These are phyloP conservation scores for Paraphoma chrysanthemicola DNA, from an alignment of 2,329 filamentous ascomycete genomes.

Conservation along the genomic window DNA sequence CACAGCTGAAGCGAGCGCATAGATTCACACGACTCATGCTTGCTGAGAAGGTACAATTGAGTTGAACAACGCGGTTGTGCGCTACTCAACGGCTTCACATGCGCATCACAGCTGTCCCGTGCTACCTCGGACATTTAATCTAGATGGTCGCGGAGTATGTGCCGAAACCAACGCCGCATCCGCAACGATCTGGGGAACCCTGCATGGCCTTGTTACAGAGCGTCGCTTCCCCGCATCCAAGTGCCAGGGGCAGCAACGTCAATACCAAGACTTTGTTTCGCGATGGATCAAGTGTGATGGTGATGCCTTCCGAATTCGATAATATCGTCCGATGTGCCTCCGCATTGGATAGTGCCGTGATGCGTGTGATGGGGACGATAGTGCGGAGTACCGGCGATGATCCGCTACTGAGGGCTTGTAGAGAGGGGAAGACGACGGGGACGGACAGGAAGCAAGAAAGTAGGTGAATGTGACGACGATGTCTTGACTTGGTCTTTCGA, in stretches of 20 bases:
- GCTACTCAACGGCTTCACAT: background rate
- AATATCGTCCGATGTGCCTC: background rate
- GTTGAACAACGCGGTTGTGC: background rate
- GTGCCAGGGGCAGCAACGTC: background rate
- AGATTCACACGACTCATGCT: background rate
- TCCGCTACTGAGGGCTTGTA: background rate
- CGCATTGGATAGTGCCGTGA: background rate
- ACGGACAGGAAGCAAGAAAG: background rate
- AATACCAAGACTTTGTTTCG: no score
- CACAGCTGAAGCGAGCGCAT: conserved; percentile 55
- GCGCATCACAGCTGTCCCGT: no score
- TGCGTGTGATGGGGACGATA: background rate
- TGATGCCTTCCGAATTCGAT: background rate
- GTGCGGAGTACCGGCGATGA: background rate
- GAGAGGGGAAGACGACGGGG: background rate
- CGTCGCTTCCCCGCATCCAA: background rate
- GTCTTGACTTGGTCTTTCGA: no score
- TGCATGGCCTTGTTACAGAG: background rate
- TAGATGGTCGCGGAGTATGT: background rate
- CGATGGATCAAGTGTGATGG: background rate
- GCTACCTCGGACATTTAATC: background rate
- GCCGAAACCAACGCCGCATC: background rate
- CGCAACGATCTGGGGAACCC: background rate
- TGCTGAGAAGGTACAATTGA: background rate
- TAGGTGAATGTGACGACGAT: no score